phyloP scores from a whole-genome alignment of 2,329 filamentous ascomycete species.

The Metarhizium sp. region DNA sequence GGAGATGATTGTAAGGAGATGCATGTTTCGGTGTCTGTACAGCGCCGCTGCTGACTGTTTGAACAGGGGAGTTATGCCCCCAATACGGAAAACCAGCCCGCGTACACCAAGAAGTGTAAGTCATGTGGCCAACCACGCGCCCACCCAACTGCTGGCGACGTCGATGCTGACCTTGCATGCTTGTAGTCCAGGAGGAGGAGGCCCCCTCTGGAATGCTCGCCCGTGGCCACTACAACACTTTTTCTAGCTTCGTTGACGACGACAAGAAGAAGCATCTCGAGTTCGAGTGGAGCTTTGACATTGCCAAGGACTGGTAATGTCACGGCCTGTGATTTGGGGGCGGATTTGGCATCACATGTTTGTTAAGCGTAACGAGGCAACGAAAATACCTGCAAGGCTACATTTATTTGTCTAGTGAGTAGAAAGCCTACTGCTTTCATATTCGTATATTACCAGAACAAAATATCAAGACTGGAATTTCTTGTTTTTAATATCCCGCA shows the following conservation, averaged over 20 bases:
- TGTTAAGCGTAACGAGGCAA: conserved; percentile 12
- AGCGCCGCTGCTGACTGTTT: neutral
- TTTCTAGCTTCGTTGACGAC: conserved; percentile 89
- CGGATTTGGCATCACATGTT: conserved; percentile 2
- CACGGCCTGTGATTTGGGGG: neutral
- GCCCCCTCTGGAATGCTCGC: conserved; percentile 85
- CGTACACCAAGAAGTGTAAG: conserved; percentile 90
- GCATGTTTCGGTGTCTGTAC: neutral
- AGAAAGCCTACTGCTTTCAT: neutral
- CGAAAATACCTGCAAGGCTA: conserved; percentile 7
- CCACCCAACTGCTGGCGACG: neutral
- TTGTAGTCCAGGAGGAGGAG: conserved; percentile 76
- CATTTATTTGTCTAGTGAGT: neutral
- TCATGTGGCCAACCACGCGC: neutral
- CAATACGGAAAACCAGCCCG: conserved; percentile 76
- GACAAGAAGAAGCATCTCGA: conserved; percentile 83
- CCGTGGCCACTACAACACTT: conserved; percentile 81
- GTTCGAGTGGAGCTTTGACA: conserved; percentile 96
- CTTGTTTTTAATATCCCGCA: neutral
- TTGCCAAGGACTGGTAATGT: conserved; percentile 84
- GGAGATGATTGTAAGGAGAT: conserved; percentile 77
- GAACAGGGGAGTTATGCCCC: conserved; percentile 80
- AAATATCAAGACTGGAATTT: neutral
- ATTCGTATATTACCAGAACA: neutral
- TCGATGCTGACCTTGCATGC: neutral